Base-by-base conservation (phyloP, 1,139 yeast species). In the Pichia sp. region DNA sequence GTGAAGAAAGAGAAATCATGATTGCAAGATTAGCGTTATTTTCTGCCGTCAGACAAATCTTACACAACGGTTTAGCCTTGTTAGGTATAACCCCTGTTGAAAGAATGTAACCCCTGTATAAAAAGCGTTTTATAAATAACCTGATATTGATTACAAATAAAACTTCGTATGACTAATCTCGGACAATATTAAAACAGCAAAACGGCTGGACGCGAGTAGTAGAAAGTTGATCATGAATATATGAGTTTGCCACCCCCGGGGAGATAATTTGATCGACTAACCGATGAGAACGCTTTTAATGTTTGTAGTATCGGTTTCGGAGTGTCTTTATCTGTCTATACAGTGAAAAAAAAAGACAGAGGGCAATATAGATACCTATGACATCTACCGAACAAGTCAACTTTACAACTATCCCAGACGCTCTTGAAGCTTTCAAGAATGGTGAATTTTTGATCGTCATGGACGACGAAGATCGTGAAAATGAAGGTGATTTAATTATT, bases 31-130 rank as follows among this genome's bases (percentile, higher is more conserved):
- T 91, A 66, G 96, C 97, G 5, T 75, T 93, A 56, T 93, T 89
- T 65, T 74, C 83, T 48, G 73, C 96, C 51, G 96, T 96, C 41
- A 81, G 91, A 69, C 94, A 84, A 68, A 94, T 87, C 20, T 72
- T 93, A 56, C 72, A 73, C 68, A 89, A 89, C 60, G 99, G 97
- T 72, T 83, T 93, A 93, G 71, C 70, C 37, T 70, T 93, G 60
- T 72, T 93, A 59, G 96, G 96, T 46, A 74, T 93, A 62, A 89
- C 97, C 41, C 98, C 99, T 22, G 98, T 93, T 51, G 96, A 91
- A 59, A 83, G 99, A 78, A 91, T 91, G 98, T 91, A 72, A 65
- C 14, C 6, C 31, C 4, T 28, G 31, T 28, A 28, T 28, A 15
- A 15, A 15, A 11, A 16, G n/a, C n/a, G n/a, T 19, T 15, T 20